phyloP scores from a whole-genome alignment of 441 rosid species.

The Populus hybrid region DNA sequence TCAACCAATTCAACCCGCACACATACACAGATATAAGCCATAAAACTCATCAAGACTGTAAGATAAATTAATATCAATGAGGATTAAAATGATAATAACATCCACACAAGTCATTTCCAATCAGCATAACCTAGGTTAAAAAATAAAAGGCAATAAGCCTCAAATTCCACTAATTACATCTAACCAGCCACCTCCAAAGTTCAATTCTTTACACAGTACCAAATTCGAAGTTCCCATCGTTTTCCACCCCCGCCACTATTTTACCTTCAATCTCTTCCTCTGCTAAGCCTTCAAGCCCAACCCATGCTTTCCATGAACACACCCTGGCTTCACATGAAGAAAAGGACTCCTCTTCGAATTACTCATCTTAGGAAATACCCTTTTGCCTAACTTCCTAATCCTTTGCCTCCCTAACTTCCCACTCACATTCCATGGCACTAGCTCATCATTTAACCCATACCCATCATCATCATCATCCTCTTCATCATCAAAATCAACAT shows the following conservation, averaged over 20 bases:
- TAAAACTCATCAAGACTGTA: neutral
- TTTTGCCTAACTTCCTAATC: conserved; percentile 67
- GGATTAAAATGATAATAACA: neutral
- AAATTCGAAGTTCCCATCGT: conserved; percentile 16
- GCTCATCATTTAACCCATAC: conserved; percentile 68
- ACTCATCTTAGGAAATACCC: conserved; percentile 51
- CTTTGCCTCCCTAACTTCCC: conserved; percentile 72
- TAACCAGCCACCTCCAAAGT: neutral
- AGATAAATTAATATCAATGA: neutral
- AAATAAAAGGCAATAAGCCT: neutral
- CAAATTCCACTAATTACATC: conserved; percentile 16
- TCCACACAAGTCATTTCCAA: neutral
- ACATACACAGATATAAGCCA: neutral
- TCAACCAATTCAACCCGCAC: neutral
- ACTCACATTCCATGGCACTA: conserved; percentile 49
- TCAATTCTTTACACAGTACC: neutral
- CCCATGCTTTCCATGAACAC: conserved; percentile 66
- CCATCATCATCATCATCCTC: conserved; percentile 33
- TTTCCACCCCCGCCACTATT: neutral
- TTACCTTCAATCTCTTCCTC: conserved; percentile 4
- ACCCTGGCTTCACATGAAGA: conserved; percentile 49
- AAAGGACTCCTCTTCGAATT: conserved; percentile 48
- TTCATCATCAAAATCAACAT: conserved; percentile 17
- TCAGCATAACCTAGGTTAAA: neutral
- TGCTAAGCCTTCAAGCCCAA: conserved; percentile 51